Conservation (phyloP, 129 eudicot species). For the Kitagawia praeruptora region DNA sequence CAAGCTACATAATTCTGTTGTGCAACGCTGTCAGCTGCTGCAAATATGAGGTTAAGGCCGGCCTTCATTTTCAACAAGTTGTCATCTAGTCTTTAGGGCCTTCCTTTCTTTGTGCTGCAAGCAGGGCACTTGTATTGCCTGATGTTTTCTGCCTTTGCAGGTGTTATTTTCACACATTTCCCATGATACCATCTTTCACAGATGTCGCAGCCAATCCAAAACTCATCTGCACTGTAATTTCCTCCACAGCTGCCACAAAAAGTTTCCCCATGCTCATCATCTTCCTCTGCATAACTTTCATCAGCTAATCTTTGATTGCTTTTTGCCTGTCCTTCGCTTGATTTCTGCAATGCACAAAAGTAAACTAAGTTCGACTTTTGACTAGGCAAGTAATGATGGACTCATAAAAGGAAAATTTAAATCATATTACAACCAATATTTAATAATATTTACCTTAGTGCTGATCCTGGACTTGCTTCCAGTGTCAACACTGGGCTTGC, state of each 20-base stretch:
- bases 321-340: constrained; percentile 47
- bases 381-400: neutral
- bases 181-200: constrained; percentile 83
- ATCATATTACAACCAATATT: neutral
- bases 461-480: constrained; percentile 60
- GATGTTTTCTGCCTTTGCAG: constrained; percentile 57
- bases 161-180: constrained; percentile 66
- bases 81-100: constrained; percentile 12
- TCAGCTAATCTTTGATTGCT: constrained; percentile 36
- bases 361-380: neutral
- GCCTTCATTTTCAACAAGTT: neutral
- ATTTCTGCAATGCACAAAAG: constrained; percentile 29
- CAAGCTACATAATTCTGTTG: constrained; percentile 2
- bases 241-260: constrained; percentile 77
- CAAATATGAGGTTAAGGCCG: constrained; percentile 5
- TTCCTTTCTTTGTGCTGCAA: constrained; percentile 46
- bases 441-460: constrained; percentile 36
- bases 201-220: constrained; percentile 78
- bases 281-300: constrained; percentile 53
- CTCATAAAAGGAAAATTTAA: neutral
- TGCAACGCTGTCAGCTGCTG: constrained; percentile 5
- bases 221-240: constrained; percentile 64
- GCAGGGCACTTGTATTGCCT: constrained; percentile 78
- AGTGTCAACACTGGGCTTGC: constrained; percentile 47
- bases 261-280: constrained; percentile 72